Evolutionary conservation across 768 basidiomycete species (phyloP).

Genomic region (Hygrophorus pudorinus): DNA sequence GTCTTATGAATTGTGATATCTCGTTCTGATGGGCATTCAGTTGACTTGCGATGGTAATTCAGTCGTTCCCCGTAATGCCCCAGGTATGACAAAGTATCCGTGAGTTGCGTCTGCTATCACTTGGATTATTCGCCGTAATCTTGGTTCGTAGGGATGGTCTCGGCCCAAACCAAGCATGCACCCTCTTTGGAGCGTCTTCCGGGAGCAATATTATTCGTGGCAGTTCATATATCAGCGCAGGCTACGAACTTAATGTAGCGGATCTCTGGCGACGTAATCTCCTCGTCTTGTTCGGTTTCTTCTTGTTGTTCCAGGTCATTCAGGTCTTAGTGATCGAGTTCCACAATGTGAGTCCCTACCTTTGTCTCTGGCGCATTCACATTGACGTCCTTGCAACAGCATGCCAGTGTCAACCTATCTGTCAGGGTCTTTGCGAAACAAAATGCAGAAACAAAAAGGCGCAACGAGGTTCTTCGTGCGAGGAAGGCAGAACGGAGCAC

Average conservation of each 20-base stretch:
- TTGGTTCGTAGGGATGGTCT: constrained; percentile 29
- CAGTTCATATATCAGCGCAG: constrained; percentile 46
- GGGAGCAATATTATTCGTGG: constrained; percentile 53
- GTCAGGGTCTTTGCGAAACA: constrained; percentile 56
- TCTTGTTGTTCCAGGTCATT: constrained; percentile 57
- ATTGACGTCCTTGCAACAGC: constrained; percentile 27
- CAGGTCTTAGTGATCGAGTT: constrained; percentile 62
- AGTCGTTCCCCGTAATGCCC: constrained; percentile 56
- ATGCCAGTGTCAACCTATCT: constrained; percentile 31
- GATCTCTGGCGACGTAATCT: constrained; percentile 64
- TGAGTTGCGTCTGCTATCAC: constrained; percentile 13
- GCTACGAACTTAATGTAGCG: constrained; percentile 35
- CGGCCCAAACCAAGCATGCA: constrained; percentile 69
- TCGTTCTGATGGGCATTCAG: constrained; percentile 18
- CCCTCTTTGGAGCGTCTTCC: constrained; percentile 52
- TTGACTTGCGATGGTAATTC: constrained; percentile 56
- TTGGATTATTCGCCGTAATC: background rate
- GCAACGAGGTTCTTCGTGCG: constrained; percentile 42
- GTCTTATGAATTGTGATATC: constrained; percentile 3
- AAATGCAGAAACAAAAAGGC: constrained; percentile 38
- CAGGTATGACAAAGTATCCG: constrained; percentile 51
- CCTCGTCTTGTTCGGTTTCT: constrained; percentile 60
- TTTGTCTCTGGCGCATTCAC: constrained; percentile 7
- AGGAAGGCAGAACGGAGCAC: constrained; percentile 33
- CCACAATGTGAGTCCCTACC: constrained; percentile 34